A percentile compares a stretch with the other conserved stretches of the same genome.
Evolutionary conservation across 2,329 filamentous ascomycete species (phyloP).

Genomic region (Neurospora crassa): DNA sequence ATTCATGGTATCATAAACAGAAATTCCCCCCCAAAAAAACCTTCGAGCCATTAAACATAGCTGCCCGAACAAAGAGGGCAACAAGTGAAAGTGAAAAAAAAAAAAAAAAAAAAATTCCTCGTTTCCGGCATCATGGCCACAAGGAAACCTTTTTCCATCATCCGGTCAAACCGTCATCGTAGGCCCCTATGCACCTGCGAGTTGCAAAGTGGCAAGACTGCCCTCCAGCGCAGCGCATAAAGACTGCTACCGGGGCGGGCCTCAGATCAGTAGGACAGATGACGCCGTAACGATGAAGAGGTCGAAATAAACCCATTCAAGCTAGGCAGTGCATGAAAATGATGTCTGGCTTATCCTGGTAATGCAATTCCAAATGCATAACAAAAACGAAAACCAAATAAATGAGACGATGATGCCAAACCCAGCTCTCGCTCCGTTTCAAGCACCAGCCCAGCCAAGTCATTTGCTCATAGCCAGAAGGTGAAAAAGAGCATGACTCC

Average conservation of each 20-base stretch:
- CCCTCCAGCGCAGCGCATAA: neutral
- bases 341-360: neutral
- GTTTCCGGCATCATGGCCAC: neutral
- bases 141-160: neutral
- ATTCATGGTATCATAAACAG: neutral
- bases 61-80: neutral
- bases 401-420: neutral
- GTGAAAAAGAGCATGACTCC: conserved; percentile 44
- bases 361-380: neutral
- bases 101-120: neutral
- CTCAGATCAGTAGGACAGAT: neutral
- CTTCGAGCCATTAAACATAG: neutral
- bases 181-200: neutral
- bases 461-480: conserved; percentile 33
- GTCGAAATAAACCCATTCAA: neutral
- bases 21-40: neutral
- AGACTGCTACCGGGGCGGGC: neutral
- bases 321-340: neutral
- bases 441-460: neutral
- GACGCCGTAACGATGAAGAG: neutral
- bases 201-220: neutral
- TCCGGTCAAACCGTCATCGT: neutral
- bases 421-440: neutral
- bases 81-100: neutral
- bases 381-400: neutral